Base-by-base conservation (phyloP, 1,139 yeast species). In the Scheffersomyces cryptocercus region DNA sequence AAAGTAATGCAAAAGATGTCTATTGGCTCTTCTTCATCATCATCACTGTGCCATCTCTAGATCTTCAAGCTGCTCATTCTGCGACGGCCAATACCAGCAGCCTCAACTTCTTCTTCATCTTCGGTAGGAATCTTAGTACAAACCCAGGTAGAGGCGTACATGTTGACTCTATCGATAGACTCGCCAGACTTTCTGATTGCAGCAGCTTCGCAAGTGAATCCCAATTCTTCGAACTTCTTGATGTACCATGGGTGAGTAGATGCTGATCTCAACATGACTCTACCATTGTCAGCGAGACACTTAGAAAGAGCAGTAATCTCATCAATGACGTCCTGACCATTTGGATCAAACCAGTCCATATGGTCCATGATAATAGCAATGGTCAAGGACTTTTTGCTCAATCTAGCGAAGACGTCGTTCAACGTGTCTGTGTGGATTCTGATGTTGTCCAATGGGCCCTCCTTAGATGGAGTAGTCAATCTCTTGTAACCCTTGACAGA, bases 141-240 rank as follows among this genome's bases (percentile, higher is more conserved):
- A 20, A 87, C 81, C 95, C 95, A 87, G 2, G 95, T 85, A 4
- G 91, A 85, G 1, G 95, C 95, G 60, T 87, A 87, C 95, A 87
- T 87, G 65, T 87, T 87, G 53, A 82, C 85, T 52, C 95, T 76
- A 61, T 87, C 95, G 62, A 87, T 86, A 46, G 85, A 73, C 44
- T 72, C 66, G 5, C 88, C 88, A 29, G 81, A 62, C 42, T 68
- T 64, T 64, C 95, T 77, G 29, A 84, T 75, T 10, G 84, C 91
- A 16, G 85, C 91, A 7, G 93, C 77, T 46, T 75, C 72, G 62
- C 90, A 84, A 41, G 59, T 64, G 62, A 85, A 87, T 0, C 95
- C 95, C 47, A 74, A 70, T 33, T 68, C 65, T 64, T 86, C 88
- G 59, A 85, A 87, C 14, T 79, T 80, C 43, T 70, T 67, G 48